Evolutionary conservation across 345 rosid species (phyloP).

Genomic region (Brassica juncea): DNA sequence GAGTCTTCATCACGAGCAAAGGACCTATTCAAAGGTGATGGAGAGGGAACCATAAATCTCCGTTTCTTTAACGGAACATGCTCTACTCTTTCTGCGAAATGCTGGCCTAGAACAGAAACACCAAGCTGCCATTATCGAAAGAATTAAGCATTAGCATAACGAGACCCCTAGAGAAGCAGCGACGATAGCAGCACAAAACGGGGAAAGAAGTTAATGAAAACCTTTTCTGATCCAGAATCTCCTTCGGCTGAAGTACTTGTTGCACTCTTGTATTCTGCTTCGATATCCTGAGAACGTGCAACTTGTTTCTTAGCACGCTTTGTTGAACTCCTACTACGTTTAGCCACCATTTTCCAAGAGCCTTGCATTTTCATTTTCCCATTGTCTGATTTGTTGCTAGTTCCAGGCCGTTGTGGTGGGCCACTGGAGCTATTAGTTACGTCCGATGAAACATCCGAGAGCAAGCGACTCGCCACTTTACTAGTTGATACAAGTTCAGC

Average conservation of each 20-base stretch:
- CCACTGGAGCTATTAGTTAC: background rate
- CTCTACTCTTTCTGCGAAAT: slow-evolving; percentile 50
- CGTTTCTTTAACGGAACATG: slow-evolving; percentile 64
- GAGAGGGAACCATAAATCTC: slow-evolving; percentile 42
- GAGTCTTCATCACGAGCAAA: slow-evolving; percentile 30
- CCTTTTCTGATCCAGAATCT: slow-evolving; percentile 62
- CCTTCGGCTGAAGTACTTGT: slow-evolving; percentile 1
- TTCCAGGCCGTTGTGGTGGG: background rate
- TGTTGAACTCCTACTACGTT: slow-evolving; percentile 55
- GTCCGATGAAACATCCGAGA: background rate
- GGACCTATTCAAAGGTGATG: slow-evolving; percentile 39
- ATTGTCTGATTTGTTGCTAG: background rate
- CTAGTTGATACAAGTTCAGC: background rate
- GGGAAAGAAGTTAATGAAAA: slow-evolving; percentile 21
- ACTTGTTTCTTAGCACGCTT: slow-evolving; percentile 51
- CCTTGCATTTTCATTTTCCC: background rate
- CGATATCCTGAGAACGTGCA: slow-evolving; percentile 31
- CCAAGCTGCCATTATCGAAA: slow-evolving; percentile 48
- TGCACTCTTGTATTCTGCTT: slow-evolving; percentile 29
- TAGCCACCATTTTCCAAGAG: slow-evolving; percentile 58
- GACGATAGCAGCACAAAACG: background rate
- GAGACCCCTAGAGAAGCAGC: background rate
- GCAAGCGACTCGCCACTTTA: background rate
- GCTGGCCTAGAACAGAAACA: slow-evolving; percentile 54
- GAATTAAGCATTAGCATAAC: background rate